Conservation (phyloP, 495 filamentous ascomycete species). For the Parathielavia hyrcaniae region DNA sequence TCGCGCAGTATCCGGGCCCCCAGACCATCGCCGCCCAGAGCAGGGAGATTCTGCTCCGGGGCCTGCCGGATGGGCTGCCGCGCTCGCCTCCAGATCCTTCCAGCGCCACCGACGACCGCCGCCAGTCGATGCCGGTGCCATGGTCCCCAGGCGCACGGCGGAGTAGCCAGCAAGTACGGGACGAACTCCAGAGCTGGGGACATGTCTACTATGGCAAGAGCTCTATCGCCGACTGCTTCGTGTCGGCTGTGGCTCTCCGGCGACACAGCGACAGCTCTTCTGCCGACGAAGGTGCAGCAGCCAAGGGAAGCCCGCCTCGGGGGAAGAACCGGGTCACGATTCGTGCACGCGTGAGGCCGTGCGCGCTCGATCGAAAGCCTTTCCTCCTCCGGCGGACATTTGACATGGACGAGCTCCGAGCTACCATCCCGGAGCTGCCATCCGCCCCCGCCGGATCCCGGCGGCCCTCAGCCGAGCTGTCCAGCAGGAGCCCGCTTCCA, state of each 20-base stretch:
- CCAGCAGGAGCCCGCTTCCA: slow-evolving; percentile 6
- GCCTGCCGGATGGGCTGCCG: slow-evolving; percentile 9
- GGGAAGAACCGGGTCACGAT: slow-evolving; percentile 33
- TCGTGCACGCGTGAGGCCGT: slow-evolving; percentile 42
- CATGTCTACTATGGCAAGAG: slow-evolving; percentile 33
- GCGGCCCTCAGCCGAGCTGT: slow-evolving; percentile 9
- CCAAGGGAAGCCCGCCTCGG: slow-evolving; percentile 3
- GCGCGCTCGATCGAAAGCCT: slow-evolving; percentile 35
- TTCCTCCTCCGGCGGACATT: slow-evolving; percentile 46
- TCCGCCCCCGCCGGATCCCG: slow-evolving; percentile 6
- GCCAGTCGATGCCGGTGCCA: slow-evolving; percentile 23
- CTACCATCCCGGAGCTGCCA: slow-evolving; percentile 31
- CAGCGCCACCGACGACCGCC: slow-evolving; percentile 15
- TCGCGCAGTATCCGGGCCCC: slow-evolving; percentile 13
- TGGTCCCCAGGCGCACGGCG: slow-evolving; percentile 12
- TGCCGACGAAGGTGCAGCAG: slow-evolving; percentile 10
- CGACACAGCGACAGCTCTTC: slow-evolving; percentile 25
- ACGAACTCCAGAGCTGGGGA: slow-evolving; percentile 33
- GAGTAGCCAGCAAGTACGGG: slow-evolving; percentile 19
- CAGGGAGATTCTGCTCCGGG: slow-evolving; percentile 28
- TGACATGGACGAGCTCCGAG: slow-evolving; percentile 40
- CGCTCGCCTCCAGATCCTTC: neutral
- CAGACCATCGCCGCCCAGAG: slow-evolving; percentile 27
- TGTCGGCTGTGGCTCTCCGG: slow-evolving; percentile 37
- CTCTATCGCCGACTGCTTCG: slow-evolving; percentile 36